Base-by-base conservation (phyloP, 768 basidiomycete species). In the Mycena galericulata region DNA sequence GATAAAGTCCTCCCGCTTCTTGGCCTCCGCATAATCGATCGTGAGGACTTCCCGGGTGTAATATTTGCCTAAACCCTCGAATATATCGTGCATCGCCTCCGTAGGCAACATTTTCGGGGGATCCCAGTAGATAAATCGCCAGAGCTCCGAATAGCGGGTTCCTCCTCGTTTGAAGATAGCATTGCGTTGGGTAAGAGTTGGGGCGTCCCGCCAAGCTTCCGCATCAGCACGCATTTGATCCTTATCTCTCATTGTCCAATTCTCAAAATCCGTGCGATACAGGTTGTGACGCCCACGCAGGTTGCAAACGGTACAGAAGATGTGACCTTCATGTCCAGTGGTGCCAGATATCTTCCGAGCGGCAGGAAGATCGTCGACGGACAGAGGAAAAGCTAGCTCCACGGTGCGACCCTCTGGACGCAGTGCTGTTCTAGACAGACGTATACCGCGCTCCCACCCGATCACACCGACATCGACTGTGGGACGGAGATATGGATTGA, bases 31-130 rank as follows among this genome's bases (percentile, higher is more conserved):
- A 7, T 55, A 7, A 49, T 69, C 53, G 34, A 73, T 65, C 26
- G 47, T 51, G 51, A 68, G 68, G 20, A 73, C 70, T 15, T 70
- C 32, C 14, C 51, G 61, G 29, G 58, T 70, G 50, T 71, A 73
- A 30, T 62, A 54, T 24, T 71, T 36, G 26, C 75, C 27, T 15
- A 70, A 26, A 57, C 76, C 73, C 22, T 74, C 62, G n/a, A 72
- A 65, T 18, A 78, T 61, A 45, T 59, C 67, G 62, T 79, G 79
- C 78, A 80, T 80, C 5, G 75, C 66, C 45, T 80, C 76, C 15
- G 75, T 60, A 38, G 77, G 65, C 9, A 72, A 65, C 65, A 72
- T 72, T 8, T 58, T 47, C 1, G 73, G 46, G 1, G 78, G 74
- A 46, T 77, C 68, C 59, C 72, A 80, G 55, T 80, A 79, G 4